Evolutionary conservation across 495 filamentous ascomycete genomes (phyloP).

Genomic region (Bryoglossum gracile): DNA sequence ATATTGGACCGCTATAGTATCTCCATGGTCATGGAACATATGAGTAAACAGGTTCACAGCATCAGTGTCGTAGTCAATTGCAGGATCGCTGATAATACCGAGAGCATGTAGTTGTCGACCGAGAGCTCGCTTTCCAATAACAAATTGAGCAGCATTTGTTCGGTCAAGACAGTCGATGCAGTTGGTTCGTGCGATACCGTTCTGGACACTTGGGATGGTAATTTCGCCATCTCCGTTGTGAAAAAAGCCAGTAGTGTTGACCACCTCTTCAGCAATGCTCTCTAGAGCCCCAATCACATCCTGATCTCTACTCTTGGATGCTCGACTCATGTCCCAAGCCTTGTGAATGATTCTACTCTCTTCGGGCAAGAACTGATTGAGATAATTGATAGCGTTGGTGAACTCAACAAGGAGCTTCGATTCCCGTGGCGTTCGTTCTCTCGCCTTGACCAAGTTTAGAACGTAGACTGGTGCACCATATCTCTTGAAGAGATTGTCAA

Average conservation of each 20-base stretch:
- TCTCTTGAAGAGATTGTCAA: slow-evolving; percentile 89
- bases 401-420: slow-evolving; percentile 86
- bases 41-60: slow-evolving; percentile 92
- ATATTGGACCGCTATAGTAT: slow-evolving; percentile 96
- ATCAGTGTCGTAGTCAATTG: slow-evolving; percentile 89
- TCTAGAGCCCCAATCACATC: slow-evolving; percentile 93
- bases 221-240: slow-evolving; percentile 71
- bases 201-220: slow-evolving; percentile 65
- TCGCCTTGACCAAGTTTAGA: slow-evolving; percentile 86
- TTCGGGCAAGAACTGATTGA: slow-evolving; percentile 86
- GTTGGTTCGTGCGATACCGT: slow-evolving; percentile 90
- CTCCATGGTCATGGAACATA: slow-evolving; percentile 96
- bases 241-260: slow-evolving; percentile 85
- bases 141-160: slow-evolving; percentile 96
- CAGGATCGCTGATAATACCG: slow-evolving; percentile 72
- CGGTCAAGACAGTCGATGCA: slow-evolving; percentile 97
- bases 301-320: slow-evolving; percentile 87
- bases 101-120: slow-evolving; percentile 90
- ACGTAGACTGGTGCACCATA: slow-evolving; percentile 90
- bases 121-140: slow-evolving; percentile 92
- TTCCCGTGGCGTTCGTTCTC: slow-evolving; percentile 86
- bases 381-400: slow-evolving; percentile 78
- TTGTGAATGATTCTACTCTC: slow-evolving; percentile 84
- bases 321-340: slow-evolving; percentile 97
- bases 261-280: slow-evolving; percentile 75